phyloP scores from a whole-genome alignment of 192 early-diverging fungal genomes.

The Gamsiella multidivaricata region DNA sequence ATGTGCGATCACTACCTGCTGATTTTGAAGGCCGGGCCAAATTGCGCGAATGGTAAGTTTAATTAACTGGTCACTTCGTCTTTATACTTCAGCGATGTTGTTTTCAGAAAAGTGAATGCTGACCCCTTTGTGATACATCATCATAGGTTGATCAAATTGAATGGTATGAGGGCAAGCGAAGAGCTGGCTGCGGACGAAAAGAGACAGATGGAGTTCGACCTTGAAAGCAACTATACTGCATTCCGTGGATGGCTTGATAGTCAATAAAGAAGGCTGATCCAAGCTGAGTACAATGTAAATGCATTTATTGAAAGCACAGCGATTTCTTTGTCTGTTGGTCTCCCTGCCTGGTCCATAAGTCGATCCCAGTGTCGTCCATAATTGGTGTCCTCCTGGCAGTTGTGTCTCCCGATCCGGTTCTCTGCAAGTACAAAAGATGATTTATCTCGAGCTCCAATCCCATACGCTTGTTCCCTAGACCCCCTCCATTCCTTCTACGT shows the following conservation, averaged over 20 bases:
- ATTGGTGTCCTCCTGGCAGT: no score
- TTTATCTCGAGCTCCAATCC: no score
- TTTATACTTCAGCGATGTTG: neutral
- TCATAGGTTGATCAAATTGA: slow-evolving; percentile 82
- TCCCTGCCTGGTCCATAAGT: no score
- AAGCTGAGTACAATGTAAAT: no score
- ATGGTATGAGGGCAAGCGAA: slow-evolving; percentile 94
- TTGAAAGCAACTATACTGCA: slow-evolving; percentile 77
- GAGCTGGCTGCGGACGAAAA: slow-evolving; percentile 86
- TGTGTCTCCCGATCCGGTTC: no score
- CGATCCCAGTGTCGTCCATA: no score
- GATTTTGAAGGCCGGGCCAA: slow-evolving; percentile 87
- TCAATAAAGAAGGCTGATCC: no score
- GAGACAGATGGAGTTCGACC: slow-evolving; percentile 92
- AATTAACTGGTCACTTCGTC: neutral
- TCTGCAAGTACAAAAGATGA: no score
- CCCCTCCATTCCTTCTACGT: neutral
- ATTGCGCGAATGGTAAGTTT: slow-evolving; percentile 80
- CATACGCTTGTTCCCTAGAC: no score
- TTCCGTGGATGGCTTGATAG: slow-evolving; percentile 67
- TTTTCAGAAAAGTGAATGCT: neutral
- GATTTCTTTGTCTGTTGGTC: neutral
- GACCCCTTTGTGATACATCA: no score
- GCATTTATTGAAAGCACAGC: neutral
- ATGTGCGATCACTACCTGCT: slow-evolving; percentile 75